Base-by-base conservation (phyloP, 1,139 yeast genomes). In the Yarrowia galli region DNA sequence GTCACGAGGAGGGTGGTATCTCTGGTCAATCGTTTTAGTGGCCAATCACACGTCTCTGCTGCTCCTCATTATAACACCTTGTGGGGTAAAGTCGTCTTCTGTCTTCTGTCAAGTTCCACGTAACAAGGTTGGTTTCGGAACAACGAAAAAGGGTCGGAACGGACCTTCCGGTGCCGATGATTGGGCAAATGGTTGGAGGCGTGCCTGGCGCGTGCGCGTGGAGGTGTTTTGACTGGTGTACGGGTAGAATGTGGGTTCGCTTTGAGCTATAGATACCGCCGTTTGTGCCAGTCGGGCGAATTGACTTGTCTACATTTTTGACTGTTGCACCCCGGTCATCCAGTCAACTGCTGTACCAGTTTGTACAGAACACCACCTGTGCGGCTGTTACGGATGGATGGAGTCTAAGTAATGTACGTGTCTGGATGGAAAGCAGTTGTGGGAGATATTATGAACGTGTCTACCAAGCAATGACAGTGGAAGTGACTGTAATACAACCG, bases 191-290 rank as follows among this genome's bases (percentile, higher is more conserved):
- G 2, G 12, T 15, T 6, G 12, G 20, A 20, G 40, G 64, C 42
- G 51, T 43, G 51, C 40, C 64, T 58, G 49, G 64, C 61, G 61
- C 61, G 61, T 54, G 60, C 61, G 61, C 61, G 61, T 40, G 43
- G 43, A 40, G 43, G 43, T 6, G 40, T 36, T n/a, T n/a, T n/a
- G n/a, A n/a, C n/a, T n/a, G n/a, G n/a, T n/a, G n/a, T n/a, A n/a
- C n/a, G n/a, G n/a, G 32, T 28, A 28, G 6, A 8, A 28, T 28
- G 32, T 28, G 32, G 32, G 6, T 28, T 28, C 9, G 32, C 8
- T 28, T 10, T 6, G 32, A 12, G 43, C 43, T 40, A 40, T 10
- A 40, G 9, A 16, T n/a, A n/a, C 20, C 43, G 43, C 43, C 20
- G 20, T 40, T 40, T 18, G 20, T n/a, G n/a, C n/a, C n/a, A 5